Conservation (phyloP, 2,329 filamentous ascomycete species). For the Talaromyces verruculosus region DNA sequence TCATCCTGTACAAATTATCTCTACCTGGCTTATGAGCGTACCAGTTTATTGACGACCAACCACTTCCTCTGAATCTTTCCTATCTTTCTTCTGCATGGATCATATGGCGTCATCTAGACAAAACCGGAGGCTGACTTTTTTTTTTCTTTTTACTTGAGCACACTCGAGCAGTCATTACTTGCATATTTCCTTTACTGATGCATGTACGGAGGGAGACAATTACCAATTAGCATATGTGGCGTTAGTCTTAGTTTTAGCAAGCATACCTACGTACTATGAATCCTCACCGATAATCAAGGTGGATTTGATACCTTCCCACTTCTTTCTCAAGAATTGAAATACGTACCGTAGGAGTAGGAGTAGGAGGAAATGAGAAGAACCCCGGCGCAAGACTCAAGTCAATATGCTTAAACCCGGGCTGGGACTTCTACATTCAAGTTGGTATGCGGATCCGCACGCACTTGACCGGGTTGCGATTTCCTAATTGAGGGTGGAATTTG, state of each 20-base stretch:
- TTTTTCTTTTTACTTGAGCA: not conserved
- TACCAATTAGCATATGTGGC: constrained; percentile 14
- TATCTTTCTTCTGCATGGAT: constrained; percentile 10
- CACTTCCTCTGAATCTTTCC: not conserved
- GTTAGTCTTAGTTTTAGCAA: not conserved
- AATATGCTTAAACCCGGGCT: too few relatives aligned
- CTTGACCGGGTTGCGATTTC: not conserved
- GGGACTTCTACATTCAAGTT: not conserved
- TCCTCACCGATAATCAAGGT: not conserved
- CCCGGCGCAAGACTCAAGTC: too few relatives aligned
- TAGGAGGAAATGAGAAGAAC: too few relatives aligned
- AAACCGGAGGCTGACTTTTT: constrained; percentile 5
- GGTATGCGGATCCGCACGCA: not conserved
- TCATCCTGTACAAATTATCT: constrained; percentile 16
- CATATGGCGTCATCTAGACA: constrained; percentile 16
- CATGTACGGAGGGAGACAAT: constrained; percentile 12
- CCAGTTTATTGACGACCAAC: not conserved
- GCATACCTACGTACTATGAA: not conserved
- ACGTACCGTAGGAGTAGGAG: not conserved
- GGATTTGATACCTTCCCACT: not conserved
- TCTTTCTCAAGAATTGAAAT: not conserved
- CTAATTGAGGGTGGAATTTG: not conserved
- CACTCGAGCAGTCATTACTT: constrained; percentile 5
- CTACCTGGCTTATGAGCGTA: constrained; percentile 10
- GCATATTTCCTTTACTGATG: not conserved